Evolutionary conservation across 2,329 filamentous ascomycete genomes (phyloP).

Genomic region (Phaeoacremonium minimum): DNA sequence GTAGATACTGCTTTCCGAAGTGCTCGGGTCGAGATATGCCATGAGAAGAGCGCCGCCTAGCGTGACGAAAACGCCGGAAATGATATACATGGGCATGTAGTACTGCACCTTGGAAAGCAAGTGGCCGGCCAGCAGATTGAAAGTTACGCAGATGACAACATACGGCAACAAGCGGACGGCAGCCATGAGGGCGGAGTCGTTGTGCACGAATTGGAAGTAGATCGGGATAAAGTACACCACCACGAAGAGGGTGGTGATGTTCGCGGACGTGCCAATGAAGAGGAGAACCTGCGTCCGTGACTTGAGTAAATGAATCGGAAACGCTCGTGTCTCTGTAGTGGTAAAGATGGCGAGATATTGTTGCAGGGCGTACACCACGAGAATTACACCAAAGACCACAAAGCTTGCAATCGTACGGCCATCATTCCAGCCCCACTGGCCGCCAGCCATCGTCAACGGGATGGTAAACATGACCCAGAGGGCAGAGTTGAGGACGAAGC

Average conservation of each 20-base stretch:
- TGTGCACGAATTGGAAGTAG: conserved; percentile 4
- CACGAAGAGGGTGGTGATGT: conserved; percentile 27
- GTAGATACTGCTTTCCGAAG: conserved; percentile 12
- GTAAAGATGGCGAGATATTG: conserved; percentile 37
- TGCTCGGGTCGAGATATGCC: conserved; percentile 12
- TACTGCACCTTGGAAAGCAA: conserved; percentile 7
- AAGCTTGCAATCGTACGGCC: conserved; percentile 39
- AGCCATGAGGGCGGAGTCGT: not conserved
- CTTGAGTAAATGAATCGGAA: conserved; percentile 38
- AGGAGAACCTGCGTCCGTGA: conserved; percentile 33
- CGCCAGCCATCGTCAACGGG: conserved; percentile 43
- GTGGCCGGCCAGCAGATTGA: conserved; percentile 5
- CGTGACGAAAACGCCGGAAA: conserved; percentile 11
- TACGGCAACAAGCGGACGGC: not conserved
- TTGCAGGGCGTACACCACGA: conserved; percentile 34
- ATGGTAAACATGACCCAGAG: conserved; percentile 35
- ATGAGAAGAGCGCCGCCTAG: conserved; percentile 11
- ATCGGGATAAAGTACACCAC: conserved; percentile 26
- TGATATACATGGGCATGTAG: conserved; percentile 15
- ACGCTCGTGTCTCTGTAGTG: conserved; percentile 28
- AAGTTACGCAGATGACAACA: conserved; percentile 9
- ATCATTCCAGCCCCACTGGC: conserved; percentile 40
- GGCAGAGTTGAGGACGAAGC: conserved; percentile 35
- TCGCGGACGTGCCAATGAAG: conserved; percentile 27
- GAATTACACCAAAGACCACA: conserved; percentile 33